These are phyloP conservation scores for Colletotrichum australisinense DNA, from an alignment of 2,329 filamentous ascomycete genomes.

Conservation along the genomic window DNA sequence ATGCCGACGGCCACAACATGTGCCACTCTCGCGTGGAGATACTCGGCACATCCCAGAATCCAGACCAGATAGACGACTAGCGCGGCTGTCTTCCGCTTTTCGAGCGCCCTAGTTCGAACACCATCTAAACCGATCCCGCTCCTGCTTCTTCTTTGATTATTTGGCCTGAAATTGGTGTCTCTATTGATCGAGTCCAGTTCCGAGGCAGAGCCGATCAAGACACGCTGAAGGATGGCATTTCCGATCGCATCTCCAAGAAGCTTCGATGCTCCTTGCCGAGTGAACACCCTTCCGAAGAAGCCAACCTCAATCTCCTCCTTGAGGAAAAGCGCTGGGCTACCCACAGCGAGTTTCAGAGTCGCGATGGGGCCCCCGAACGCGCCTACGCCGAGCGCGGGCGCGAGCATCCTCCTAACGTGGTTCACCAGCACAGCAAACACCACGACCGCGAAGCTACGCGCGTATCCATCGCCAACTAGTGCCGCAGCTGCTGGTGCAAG, in stretches of 20 bases:
- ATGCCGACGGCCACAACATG: slow-evolving; percentile 42
- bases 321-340: slow-evolving; percentile 49
- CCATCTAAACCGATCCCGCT: accelerated
- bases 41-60: slow-evolving; percentile 44
- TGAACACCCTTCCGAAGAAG: neutral
- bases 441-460: slow-evolving; percentile 41
- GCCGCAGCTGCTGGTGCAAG: neutral
- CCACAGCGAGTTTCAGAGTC: slow-evolving; percentile 49
- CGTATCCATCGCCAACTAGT: neutral
- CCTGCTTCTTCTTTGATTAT: neutral
- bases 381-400: slow-evolving; percentile 44
- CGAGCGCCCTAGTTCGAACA: neutral
- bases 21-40: slow-evolving; percentile 42
- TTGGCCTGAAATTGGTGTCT: neutral
- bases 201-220: neutral
- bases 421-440: slow-evolving; percentile 50
- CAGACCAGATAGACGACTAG: slow-evolving; percentile 40
- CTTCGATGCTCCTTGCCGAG: neutral
- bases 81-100: neutral
- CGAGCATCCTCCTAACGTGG: slow-evolving; percentile 50
- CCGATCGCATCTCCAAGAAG: neutral
- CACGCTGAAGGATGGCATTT: slow-evolving; percentile 6
- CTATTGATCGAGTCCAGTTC: neutral
- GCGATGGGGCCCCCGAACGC: slow-evolving; percentile 46
- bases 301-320: slow-evolving; percentile 37